A percentile compares a stretch with the other conserved stretches of the same genome.
phyloP scores from a whole-genome alignment of 139 green algal species.

The Chlorokybus atmophyticus region DNA sequence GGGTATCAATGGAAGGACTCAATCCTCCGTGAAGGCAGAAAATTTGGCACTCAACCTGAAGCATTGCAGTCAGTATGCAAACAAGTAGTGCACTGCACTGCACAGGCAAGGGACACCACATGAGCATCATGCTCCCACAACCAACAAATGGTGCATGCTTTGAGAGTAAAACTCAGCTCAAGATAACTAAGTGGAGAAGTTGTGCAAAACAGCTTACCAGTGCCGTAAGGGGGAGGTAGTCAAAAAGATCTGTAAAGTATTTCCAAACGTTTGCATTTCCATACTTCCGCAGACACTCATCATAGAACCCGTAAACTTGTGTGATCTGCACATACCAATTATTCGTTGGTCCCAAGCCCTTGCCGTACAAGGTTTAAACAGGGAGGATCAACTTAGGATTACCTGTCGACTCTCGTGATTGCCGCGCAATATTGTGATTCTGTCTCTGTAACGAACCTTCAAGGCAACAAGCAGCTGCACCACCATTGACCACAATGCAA shows the following conservation, averaged over 20 bases:
- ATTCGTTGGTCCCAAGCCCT: too few species aligned
- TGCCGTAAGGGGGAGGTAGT: constrained; percentile 94
- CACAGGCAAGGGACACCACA: too few species aligned
- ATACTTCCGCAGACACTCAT: constrained; percentile 99
- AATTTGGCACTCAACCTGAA: too few species aligned
- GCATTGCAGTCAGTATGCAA: too few species aligned
- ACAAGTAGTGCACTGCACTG: too few species aligned
- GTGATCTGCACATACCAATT: constrained; percentile 34
- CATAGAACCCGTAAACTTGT: constrained; percentile 83
- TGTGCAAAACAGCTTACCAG: constrained; percentile 62
- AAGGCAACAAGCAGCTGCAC: constrained; percentile 34
- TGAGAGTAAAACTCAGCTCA: too few species aligned
- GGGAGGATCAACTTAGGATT: constrained; percentile 66
- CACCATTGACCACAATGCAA: not conserved
- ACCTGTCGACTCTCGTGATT: constrained; percentile 98
- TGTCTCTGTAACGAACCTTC: constrained; percentile 70
- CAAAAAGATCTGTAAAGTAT: constrained; percentile 97
- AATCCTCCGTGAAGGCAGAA: constrained; percentile 96
- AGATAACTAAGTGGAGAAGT: too few species aligned
- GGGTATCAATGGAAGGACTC: constrained; percentile 84
- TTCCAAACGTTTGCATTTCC: constrained; percentile 96
- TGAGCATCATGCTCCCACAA: too few species aligned
- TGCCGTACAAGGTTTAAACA: too few species aligned
- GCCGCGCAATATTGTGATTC: constrained; percentile 93
- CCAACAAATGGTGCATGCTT: too few species aligned